These are phyloP conservation scores for Aspergillus sp. DNA, from an alignment of 2,329 filamentous ascomycete species.

Conservation along the genomic window DNA sequence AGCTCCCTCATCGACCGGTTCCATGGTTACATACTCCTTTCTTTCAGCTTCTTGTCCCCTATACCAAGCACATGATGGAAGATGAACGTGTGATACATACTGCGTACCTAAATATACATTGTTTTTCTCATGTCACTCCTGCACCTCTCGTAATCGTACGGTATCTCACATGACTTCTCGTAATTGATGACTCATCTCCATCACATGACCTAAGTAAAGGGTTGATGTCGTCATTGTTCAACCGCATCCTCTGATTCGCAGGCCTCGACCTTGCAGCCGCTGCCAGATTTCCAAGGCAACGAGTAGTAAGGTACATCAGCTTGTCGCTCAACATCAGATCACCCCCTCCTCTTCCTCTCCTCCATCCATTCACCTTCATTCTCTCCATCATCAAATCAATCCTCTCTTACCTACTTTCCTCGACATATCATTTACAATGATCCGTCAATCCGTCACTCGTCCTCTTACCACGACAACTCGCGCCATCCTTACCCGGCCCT, in stretches of 20 bases:
- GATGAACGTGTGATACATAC: not conserved
- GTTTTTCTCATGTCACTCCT: not conserved
- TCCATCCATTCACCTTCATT: slow-evolving; percentile 1
- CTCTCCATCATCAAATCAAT: not conserved
- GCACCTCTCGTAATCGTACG: not conserved
- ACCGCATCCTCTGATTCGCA: not conserved
- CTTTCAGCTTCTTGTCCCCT: not conserved
- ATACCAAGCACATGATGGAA: not conserved
- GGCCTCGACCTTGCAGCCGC: not conserved
- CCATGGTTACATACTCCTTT: not conserved
- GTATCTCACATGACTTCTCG: not conserved
- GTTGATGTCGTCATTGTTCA: not conserved
- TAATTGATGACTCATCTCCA: not conserved
- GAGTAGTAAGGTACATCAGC: slow-evolving; percentile 3
- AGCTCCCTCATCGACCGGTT: not conserved
- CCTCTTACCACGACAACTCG: slow-evolving; percentile 56
- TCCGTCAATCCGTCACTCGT: slow-evolving; percentile 64
- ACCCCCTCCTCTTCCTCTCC: slow-evolving; percentile 5
- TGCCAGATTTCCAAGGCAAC: slow-evolving; percentile 9
- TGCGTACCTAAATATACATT: not conserved
- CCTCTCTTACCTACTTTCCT: not conserved
- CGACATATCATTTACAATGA: slow-evolving; percentile 53
- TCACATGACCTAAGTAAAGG: not conserved
- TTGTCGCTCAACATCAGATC: slow-evolving; percentile 1
- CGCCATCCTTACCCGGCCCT: slow-evolving; percentile 53